Conservation (phyloP, 768 basidiomycete genomes). For the Pleurotus pulmonarius region DNA sequence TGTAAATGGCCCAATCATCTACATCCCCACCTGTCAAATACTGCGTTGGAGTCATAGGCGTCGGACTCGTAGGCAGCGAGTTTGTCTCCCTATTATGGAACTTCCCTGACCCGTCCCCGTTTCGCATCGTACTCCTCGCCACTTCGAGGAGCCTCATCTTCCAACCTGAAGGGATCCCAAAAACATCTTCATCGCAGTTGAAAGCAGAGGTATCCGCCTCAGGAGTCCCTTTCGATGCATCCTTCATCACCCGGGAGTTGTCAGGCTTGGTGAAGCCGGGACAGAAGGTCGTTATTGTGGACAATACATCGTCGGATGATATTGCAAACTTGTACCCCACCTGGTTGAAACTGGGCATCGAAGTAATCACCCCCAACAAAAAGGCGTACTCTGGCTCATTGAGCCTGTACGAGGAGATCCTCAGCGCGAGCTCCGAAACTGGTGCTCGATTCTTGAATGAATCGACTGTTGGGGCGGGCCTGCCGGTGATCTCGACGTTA, state of each 20-base stretch:
- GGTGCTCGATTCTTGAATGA: slow-evolving; percentile 79
- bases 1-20: background rate
- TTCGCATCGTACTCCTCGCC: slow-evolving; percentile 66
- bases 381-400: slow-evolving; percentile 85
- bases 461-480: slow-evolving; percentile 91
- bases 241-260: slow-evolving; percentile 42
- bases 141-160: slow-evolving; percentile 63
- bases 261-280: slow-evolving; percentile 40
- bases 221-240: slow-evolving; percentile 44
- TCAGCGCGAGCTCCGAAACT: slow-evolving; percentile 51
- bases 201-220: slow-evolving; percentile 34
- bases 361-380: slow-evolving; percentile 96
- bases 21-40: slow-evolving; percentile 18
- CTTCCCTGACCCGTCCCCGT: slow-evolving; percentile 51
- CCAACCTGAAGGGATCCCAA: slow-evolving; percentile 39
- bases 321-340: slow-evolving; percentile 81
- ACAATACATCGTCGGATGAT: slow-evolving; percentile 86
- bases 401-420: slow-evolving; percentile 64
- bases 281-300: slow-evolving; percentile 68
- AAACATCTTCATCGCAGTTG: slow-evolving; percentile 24
- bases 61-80: slow-evolving; percentile 90
- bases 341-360: slow-evolving; percentile 74
- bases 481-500: slow-evolving; percentile 88
- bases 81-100: slow-evolving; percentile 79
- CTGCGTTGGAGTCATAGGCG: slow-evolving; percentile 80